Percentiles rank a stretch among this genome's conserved stretches.
Evolutionary conservation across 2,329 filamentous ascomycete genomes (phyloP).

Genomic region (Sclerotinia borealis): DNA sequence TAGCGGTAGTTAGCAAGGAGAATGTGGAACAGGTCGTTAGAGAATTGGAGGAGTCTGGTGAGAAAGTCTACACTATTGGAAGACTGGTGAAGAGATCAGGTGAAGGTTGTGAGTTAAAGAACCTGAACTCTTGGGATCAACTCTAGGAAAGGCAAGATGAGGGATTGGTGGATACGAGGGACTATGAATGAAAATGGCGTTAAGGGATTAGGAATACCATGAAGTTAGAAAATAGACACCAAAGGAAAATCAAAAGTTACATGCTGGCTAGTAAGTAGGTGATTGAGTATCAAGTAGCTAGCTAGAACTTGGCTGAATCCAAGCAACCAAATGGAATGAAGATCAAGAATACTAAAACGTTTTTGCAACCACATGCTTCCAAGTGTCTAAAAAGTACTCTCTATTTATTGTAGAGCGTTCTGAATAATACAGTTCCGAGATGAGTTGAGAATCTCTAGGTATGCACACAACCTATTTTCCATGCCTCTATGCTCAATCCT

Average conservation of each 20-base stretch:
- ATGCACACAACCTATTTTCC: background rate
- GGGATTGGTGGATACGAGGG: background rate
- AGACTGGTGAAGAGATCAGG: slow-evolving; percentile 53
- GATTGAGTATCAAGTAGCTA: too few relatives aligned
- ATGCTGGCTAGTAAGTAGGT: background rate
- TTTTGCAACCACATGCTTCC: too few relatives aligned
- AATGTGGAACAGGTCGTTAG: slow-evolving; percentile 55
- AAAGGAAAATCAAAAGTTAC: background rate
- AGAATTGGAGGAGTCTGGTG: slow-evolving; percentile 60
- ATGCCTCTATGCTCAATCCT: background rate
- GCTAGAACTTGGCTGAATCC: too few relatives aligned
- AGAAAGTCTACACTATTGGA: slow-evolving; percentile 74
- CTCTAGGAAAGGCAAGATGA: background rate
- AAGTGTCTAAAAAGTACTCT: too few relatives aligned
- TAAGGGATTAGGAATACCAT: background rate
- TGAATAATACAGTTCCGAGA: background rate
- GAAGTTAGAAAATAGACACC: background rate
- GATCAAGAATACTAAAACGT: too few relatives aligned
- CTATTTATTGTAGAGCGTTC: background rate
- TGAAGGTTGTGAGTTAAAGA: slow-evolving; percentile 57
- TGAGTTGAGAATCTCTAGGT: slow-evolving; percentile 7
- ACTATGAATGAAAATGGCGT: background rate
- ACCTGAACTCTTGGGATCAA: slow-evolving; percentile 39
- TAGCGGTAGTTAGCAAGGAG: slow-evolving; percentile 66
- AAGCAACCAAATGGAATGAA: too few relatives aligned